Percentiles rank a stretch among this genome's conserved stretches.
phyloP scores from a whole-genome alignment of 192 early-diverging fungal species.

The Backusella circina region DNA sequence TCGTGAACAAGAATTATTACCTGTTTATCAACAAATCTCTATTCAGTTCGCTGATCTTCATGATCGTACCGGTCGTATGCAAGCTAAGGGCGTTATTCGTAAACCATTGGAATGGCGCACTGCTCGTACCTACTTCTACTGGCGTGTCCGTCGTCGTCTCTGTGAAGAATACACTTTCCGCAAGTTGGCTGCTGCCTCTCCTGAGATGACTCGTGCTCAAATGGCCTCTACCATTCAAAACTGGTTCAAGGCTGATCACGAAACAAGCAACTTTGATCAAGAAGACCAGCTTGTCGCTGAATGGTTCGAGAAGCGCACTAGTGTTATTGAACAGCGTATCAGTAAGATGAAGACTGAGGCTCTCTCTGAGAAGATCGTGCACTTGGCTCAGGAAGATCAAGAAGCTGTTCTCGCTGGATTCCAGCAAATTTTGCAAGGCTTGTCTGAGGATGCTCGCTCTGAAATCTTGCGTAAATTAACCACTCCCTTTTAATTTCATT shows the following conservation, averaged over 20 bases:
- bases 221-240: slow-evolving; percentile 45
- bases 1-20: slow-evolving; percentile 83
- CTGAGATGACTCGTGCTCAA: slow-evolving; percentile 47
- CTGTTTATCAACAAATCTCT: slow-evolving; percentile 90
- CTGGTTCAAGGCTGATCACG: slow-evolving; percentile 68
- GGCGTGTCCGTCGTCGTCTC: slow-evolving; percentile 82
- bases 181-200: slow-evolving; percentile 44
- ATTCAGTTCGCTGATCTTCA: slow-evolving; percentile 98
- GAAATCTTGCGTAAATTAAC: slow-evolving; percentile 19
- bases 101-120: slow-evolving; percentile 76
- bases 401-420: slow-evolving; percentile 39
- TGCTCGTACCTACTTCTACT: slow-evolving; percentile 88
- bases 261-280: slow-evolving; percentile 44
- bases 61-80: slow-evolving; percentile 94
- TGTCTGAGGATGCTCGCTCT: slow-evolving; percentile 25
- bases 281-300: slow-evolving; percentile 54
- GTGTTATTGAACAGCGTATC: slow-evolving; percentile 35
- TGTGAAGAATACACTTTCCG: slow-evolving; percentile 74
- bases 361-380: slow-evolving; percentile 22
- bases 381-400: slow-evolving; percentile 21
- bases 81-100: slow-evolving; percentile 87
- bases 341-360: slow-evolving; percentile 28
- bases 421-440: slow-evolving; percentile 23
- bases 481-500: slow-evolving; percentile 15
- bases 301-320: slow-evolving; percentile 57